These are phyloP conservation scores for Amanita inopinata DNA, from an alignment of 768 basidiomycete genomes.

Conservation along the genomic window DNA sequence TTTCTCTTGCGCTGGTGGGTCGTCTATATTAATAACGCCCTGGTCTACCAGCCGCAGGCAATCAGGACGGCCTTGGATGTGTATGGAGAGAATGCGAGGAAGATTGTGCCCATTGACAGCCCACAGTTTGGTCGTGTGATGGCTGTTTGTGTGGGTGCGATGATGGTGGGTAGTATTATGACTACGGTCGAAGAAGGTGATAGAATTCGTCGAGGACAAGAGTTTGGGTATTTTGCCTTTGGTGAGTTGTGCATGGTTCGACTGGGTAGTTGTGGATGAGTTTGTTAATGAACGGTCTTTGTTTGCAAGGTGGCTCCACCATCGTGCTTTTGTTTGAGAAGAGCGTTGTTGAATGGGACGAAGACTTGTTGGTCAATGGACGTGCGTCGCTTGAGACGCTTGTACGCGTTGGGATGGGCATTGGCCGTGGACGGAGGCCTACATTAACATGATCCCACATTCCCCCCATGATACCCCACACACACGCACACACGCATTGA, in stretches of 20 bases:
- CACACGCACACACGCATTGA: no score
- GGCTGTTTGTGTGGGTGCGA: conserved; percentile 86
- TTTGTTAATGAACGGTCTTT: neutral
- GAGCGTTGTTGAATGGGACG: conserved; percentile 81
- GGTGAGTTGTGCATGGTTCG: conserved; percentile 38
- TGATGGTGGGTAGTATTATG: conserved; percentile 91
- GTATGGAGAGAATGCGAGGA: conserved; percentile 89
- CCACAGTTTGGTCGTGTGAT: conserved; percentile 87
- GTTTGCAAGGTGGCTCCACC: conserved; percentile 68
- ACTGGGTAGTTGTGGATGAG: conserved; percentile 3
- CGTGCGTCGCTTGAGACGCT: conserved; percentile 81
- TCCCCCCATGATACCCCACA: no score
- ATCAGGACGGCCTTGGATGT: conserved; percentile 86
- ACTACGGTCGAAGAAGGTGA: conserved; percentile 85
- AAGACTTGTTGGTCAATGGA: conserved; percentile 82
- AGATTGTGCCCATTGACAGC: conserved; percentile 87
- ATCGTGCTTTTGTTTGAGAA: conserved; percentile 88
- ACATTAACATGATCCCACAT: no score
- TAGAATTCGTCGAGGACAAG: conserved; percentile 71
- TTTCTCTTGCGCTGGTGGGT: conserved; percentile 9
- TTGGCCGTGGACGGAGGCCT: conserved; percentile 33
- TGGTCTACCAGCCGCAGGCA: conserved; percentile 68
- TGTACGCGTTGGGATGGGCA: conserved; percentile 80
- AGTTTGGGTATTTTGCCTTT: conserved; percentile 93
- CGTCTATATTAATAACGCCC: neutral